These are phyloP conservation scores for Euphrasia arctica DNA, from an alignment of 305 asterid genomes.

Conservation along the genomic window DNA sequence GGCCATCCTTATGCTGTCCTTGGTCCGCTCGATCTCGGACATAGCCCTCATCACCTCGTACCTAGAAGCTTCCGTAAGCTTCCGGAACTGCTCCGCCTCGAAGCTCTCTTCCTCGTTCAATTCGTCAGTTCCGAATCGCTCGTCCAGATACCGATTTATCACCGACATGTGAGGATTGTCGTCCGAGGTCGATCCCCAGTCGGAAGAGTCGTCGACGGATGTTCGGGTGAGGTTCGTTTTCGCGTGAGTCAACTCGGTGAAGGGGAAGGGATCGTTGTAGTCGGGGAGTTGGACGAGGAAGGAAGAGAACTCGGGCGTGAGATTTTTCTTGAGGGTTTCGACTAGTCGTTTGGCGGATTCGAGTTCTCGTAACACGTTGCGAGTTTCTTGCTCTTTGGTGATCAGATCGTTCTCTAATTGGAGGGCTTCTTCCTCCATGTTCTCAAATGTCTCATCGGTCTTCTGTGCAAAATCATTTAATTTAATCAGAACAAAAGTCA, in stretches of 20 bases:
- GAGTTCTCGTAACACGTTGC: constrained; percentile 60
- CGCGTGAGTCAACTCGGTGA: constrained; percentile 54
- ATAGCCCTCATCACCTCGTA: constrained; percentile 62
- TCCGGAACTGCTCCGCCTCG: constrained; percentile 73
- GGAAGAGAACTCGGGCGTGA: constrained; percentile 50
- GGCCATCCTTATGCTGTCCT: constrained; percentile 49
- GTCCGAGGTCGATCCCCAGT: too few species aligned
- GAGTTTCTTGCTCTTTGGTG: constrained; percentile 65
- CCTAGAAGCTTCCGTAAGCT: constrained; percentile 73
- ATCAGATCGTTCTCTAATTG: constrained; percentile 64
- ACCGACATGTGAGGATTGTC: neutral
- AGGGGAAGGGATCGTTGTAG: constrained; percentile 7
- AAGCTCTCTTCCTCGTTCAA: neutral
- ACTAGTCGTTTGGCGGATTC: constrained; percentile 66
- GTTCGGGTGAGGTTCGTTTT: constrained; percentile 63
- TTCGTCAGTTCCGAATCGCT: constrained; percentile 32
- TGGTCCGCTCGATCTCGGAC: constrained; percentile 58
- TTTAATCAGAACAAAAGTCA: too few species aligned
- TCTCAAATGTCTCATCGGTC: constrained; percentile 39
- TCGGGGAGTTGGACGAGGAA: constrained; percentile 39
- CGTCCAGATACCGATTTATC: neutral
- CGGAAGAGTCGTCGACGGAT: constrained; percentile 31
- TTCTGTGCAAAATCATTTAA: constrained; percentile 32
- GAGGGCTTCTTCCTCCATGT: constrained; percentile 60
- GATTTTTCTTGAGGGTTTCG: constrained; percentile 49